phyloP scores from a whole-genome alignment of 768 basidiomycete species.

The Lentinula guzmanii region DNA sequence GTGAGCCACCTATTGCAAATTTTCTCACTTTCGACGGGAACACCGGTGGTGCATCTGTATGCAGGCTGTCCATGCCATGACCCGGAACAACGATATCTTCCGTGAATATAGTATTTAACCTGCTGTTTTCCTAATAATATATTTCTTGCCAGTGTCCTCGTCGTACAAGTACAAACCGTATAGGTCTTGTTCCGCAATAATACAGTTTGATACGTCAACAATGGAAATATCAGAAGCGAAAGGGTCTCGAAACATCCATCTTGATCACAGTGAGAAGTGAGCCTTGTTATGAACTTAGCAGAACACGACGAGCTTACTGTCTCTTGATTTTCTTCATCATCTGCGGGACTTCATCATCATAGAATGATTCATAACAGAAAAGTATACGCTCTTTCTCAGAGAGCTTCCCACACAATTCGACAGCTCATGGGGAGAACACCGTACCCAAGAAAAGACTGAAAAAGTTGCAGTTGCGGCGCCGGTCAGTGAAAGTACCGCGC shows the following conservation, averaged over 20 bases:
- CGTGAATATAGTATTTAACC: not conserved
- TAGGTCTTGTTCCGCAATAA: too few relatives aligned
- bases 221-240: too few relatives aligned
- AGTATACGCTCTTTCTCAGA: too few relatives aligned
- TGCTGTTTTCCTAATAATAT: too few relatives aligned
- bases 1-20: constrained; percentile 91
- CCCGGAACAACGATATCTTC: not conserved
- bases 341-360: not conserved
- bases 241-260: too few relatives aligned
- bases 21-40: constrained; percentile 85
- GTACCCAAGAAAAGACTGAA: not conserved
- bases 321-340: too few relatives aligned
- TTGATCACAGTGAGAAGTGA: too few relatives aligned
- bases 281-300: too few relatives aligned
- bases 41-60: constrained; percentile 71
- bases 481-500: not conserved
- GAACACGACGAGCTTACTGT: too few relatives aligned
- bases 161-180: too few relatives aligned
- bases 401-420: not conserved
- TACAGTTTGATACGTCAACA: too few relatives aligned
- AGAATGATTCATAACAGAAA: not conserved
- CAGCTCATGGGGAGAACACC: not conserved
- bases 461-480: not conserved
- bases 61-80: constrained; percentile 42
- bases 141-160: too few relatives aligned